Evolutionary conservation across 2,329 filamentous ascomycete genomes (phyloP).

Genomic region (Torrubiella hemipterigena): DNA sequence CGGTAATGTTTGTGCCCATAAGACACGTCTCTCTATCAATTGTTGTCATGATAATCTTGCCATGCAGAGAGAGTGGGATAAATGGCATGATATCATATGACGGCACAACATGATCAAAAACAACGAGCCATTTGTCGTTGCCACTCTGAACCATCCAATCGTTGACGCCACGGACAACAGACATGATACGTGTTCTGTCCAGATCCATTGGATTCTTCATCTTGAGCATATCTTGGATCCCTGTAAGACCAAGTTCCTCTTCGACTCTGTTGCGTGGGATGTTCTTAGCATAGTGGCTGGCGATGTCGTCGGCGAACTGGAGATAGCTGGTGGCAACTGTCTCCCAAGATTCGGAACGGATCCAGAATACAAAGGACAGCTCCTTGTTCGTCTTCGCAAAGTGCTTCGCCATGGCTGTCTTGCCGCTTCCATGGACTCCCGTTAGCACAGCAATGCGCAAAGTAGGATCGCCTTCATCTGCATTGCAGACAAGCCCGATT

Average conservation of each 20-base stretch:
- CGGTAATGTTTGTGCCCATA: conserved; percentile 11
- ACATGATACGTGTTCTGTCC: conserved; percentile 11
- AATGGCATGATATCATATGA: conserved; percentile 14
- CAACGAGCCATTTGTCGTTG: conserved; percentile 13
- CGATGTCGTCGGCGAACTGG: conserved; percentile 11
- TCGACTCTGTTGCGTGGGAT: conserved; percentile 9
- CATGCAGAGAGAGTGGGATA: conserved; percentile 13
- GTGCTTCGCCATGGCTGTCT: conserved; percentile 13
- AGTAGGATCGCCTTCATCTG: conserved; percentile 4
- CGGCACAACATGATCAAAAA: conserved; percentile 13
- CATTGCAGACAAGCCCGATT: conserved; percentile 9
- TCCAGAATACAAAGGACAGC: conserved; percentile 14
- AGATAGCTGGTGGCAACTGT: conserved; percentile 14
- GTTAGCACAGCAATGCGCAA: conserved; percentile 12
- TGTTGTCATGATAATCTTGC: conserved; percentile 13
- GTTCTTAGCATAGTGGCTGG: conserved; percentile 11
- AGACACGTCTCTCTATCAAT: conserved; percentile 11
- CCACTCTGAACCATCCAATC: conserved; percentile 15
- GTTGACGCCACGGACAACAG: conserved; percentile 13
- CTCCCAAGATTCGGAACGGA: conserved; percentile 15
- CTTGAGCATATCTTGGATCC: conserved; percentile 13
- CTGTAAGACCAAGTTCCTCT: conserved; percentile 13
- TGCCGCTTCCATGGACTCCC: conserved; percentile 12
- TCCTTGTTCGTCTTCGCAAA: conserved; percentile 12
- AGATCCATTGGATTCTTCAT: conserved; percentile 11